A percentile compares a stretch with the other conserved stretches of the same genome.
Evolutionary conservation across 2,329 filamentous ascomycete species (phyloP).

Genomic region (Ascosphaera apis): DNA sequence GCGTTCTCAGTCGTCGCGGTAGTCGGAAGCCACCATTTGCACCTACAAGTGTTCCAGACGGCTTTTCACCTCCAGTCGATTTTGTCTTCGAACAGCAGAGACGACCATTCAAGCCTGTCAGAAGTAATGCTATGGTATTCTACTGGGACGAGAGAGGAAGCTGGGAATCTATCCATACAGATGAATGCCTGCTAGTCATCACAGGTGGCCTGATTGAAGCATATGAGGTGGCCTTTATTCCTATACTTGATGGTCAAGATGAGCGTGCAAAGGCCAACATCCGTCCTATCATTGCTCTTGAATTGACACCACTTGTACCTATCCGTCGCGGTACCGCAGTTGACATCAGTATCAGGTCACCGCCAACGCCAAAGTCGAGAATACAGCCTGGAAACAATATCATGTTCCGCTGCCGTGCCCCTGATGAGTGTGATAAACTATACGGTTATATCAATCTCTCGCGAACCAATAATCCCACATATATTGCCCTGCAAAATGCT

Average conservation of each 20-base stretch:
- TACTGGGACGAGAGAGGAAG: slow-evolving; percentile 38
- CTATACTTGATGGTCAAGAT: slow-evolving; percentile 11
- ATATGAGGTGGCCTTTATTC: slow-evolving; percentile 30
- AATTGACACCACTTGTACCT: slow-evolving; percentile 76
- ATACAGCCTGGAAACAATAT: slow-evolving; percentile 52
- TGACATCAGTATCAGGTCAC: slow-evolving; percentile 82
- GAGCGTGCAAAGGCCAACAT: slow-evolving; percentile 8
- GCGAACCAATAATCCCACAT: slow-evolving; percentile 79
- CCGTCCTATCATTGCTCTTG: slow-evolving; percentile 42
- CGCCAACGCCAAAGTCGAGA: slow-evolving; percentile 48
- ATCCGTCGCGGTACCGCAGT: slow-evolving; percentile 77
- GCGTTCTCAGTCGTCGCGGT: slow-evolving; percentile 14
- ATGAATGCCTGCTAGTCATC: slow-evolving; percentile 39
- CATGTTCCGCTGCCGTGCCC: slow-evolving; percentile 64
- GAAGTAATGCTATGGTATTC: slow-evolving; percentile 27
- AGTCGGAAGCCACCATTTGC: slow-evolving; percentile 17
- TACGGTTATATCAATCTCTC: slow-evolving; percentile 75
- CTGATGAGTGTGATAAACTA: slow-evolving; percentile 55
- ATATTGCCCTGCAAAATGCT: slow-evolving; percentile 55
- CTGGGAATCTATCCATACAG: slow-evolving; percentile 37
- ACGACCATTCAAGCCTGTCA: slow-evolving; percentile 6
- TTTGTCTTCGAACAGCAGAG: background rate
- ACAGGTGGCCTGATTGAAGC: slow-evolving; percentile 42
- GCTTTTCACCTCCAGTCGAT: background rate
- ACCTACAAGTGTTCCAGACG: slow-evolving; percentile 17